Base-by-base conservation (phyloP, 352 stramenopile genomes). In the Globisporangium sylvaticum region DNA sequence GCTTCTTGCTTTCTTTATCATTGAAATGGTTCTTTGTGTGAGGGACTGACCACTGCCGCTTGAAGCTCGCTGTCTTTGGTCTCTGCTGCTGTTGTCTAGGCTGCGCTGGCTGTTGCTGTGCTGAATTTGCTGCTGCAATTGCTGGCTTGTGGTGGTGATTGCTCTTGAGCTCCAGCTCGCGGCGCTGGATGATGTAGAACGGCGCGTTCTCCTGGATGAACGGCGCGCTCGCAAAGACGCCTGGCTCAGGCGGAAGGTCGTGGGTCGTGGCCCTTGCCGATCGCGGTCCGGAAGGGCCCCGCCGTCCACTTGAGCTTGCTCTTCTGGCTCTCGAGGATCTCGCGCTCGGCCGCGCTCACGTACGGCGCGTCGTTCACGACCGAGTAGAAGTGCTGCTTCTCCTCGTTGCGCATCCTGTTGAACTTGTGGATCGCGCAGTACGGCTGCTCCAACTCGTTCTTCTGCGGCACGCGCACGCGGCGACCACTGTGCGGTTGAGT, bases 281-380 rank as follows among this genome's bases (percentile, higher is more conserved):
- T 73, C 32, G 67, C 72, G 14, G 80, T 70, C 8, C 79, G 83
- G 65, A 94, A 94, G 6, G 84, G 87, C 0, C 87, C 87, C 32
- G 67, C 84, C 22, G 87, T 75, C 87, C 87, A 94, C 62, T 77
- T 80, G 39, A 92, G 66, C 63, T 94, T 92, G 65, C 63, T 80
- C 29, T 79, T 77, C 77, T 92, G 84, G 8, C 78, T 68, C 24
- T 83, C 72, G 37, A 92, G 61, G 14, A 66, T 63, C 62, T 92
- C 81, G 4, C 75, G 75, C 32, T 92, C 84, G 24, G 61, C 67
- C 1, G 63, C 53, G 44, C 80, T 89, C 55, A 71, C 57, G 68
- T 94, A 94, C 29, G 87, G 87, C 24, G 82, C 84, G 55, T 94
- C 87, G 59, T 94, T 94, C 53, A 92, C 76, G 44, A 94, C 75